A percentile compares a stretch with the other conserved stretches of the same genome.
Evolutionary conservation across 2,329 filamentous ascomycete species (phyloP).

Genomic region (Colletotrichum sidae): DNA sequence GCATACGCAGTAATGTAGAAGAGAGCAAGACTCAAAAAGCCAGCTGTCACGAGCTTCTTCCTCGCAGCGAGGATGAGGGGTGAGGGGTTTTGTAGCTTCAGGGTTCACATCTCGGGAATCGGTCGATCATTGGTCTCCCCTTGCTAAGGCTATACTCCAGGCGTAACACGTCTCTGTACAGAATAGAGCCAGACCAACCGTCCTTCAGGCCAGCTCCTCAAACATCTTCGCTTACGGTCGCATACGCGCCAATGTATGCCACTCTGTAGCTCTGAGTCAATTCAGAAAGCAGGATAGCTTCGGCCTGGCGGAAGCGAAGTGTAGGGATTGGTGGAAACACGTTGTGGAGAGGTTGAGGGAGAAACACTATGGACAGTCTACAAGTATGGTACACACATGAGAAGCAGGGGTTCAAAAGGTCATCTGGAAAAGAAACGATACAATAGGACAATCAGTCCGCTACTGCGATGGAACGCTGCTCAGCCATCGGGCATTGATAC

Average conservation of each 20-base stretch:
- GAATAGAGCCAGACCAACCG: background rate
- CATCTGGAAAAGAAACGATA: constrained; percentile 32
- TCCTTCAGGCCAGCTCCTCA: constrained; percentile 3
- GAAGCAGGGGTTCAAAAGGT: constrained; percentile 16
- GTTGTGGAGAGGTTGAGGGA: constrained; percentile 21
- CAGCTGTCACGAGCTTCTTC: constrained; percentile 1
- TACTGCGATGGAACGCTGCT: background rate
- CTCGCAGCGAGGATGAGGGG: constrained; percentile 4
- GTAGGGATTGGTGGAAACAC: constrained; percentile 32
- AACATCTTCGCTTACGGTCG: background rate
- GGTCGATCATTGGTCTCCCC: constrained; percentile 13
- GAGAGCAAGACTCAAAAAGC: background rate
- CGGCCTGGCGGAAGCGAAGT: constrained; percentile 25
- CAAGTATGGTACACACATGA: background rate
- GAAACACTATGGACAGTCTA: background rate
- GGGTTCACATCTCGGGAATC: constrained; percentile 17
- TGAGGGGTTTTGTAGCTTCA: constrained; percentile 35
- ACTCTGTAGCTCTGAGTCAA: constrained; percentile 22
- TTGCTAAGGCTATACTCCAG: background rate
- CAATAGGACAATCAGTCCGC: constrained; percentile 24
- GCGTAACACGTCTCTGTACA: background rate
- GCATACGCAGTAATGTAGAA: background rate
- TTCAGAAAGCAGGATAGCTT: constrained; percentile 3
- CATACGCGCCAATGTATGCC: background rate
- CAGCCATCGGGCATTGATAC: constrained; percentile 11